Base-by-base conservation (phyloP, 2,329 filamentous ascomycete genomes). In the Corinectria fuckeliana region DNA sequence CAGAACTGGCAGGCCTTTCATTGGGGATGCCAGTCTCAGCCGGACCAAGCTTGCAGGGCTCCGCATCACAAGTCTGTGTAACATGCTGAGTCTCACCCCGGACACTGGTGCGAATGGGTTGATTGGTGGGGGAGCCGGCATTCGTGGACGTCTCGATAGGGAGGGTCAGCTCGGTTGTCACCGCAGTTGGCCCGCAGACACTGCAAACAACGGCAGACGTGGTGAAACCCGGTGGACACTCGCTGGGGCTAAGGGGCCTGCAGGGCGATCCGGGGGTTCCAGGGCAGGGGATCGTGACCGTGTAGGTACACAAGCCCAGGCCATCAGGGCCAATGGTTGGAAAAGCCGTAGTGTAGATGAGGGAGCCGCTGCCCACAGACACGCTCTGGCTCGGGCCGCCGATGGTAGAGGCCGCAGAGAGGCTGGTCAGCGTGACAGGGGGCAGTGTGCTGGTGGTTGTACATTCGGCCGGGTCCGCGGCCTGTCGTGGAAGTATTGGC, bases 171-270 rank as follows among this genome's bases (percentile, higher is more conserved):
- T 38, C 41, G 1, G 60, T 63, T 0, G 60, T 63, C 1, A 60
- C 20, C 0, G 32, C 34, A 3, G 18, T 23, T 18, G 60, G 45
- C 5, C 28, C 61, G n/a, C 61, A 63, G 3, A 34, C 20, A 14
- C 41, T 42, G 5, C 60, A 63, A 23, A 56, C 23, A 32, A 63
- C 56, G 4, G 25, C 34, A 3, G 60, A 44, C 8, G 56, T 41
- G 10, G 60, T 56, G 55, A 63, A 63, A 1, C 60, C 61, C 39
- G 50, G 60, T 20, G 61, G 61, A 18, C 45, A 60, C 3, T 60
- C 47, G 6, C n/a, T 28, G 2, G 47, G 1, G 14, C 36, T 13
- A 18, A 56, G 60, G 14, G 28, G 47, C 10, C 38, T 36, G 21
- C 61, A 63, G 20, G 55, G 16, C 38, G 45, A 30, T 34, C 20